Percentiles rank a stretch among this genome's conserved stretches.
Evolutionary conservation across 2,329 filamentous ascomycete species (phyloP).

Genomic region (Alternaria sp.): DNA sequence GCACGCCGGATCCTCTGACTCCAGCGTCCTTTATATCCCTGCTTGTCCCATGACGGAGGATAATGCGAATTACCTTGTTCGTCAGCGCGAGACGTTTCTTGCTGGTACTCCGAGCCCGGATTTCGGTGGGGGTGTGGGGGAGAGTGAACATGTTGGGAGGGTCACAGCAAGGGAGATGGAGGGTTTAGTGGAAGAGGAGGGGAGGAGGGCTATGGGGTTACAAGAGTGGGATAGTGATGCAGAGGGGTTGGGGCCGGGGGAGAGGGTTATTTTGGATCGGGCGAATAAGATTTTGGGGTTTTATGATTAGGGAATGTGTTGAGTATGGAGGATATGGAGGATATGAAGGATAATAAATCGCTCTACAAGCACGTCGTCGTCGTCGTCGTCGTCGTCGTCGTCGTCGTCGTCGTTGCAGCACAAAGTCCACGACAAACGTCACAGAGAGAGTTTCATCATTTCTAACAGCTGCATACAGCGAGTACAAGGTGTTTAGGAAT

Average conservation of each 20-base stretch:
- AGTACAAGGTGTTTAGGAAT: no score
- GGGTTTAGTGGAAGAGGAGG: conserved; percentile 52
- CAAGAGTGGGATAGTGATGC: conserved; percentile 57
- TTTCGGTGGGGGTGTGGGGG: conserved; percentile 67
- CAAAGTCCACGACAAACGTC: no score
- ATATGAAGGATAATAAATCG: no score
- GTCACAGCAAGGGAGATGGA: conserved; percentile 49
- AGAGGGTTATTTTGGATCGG: conserved; percentile 58
- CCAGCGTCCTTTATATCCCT: conserved; percentile 88
- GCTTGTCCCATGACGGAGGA: conserved; percentile 78
- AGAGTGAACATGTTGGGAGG: conserved; percentile 58
- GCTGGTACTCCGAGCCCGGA: conserved; percentile 61
- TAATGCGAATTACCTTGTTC: conserved; percentile 73
- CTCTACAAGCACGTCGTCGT: no score
- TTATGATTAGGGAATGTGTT: conserved; percentile 30
- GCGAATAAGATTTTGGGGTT: conserved; percentile 65
- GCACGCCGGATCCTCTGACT: conserved; percentile 74
- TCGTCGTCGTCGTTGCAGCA: no score
- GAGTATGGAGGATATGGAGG: no score
- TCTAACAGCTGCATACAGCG: no score
- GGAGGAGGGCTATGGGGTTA: conserved; percentile 63
- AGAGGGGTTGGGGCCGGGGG: conserved; percentile 55
- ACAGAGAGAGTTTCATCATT: no score
- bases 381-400: no score
- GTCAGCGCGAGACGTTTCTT: conserved; percentile 75